Evolutionary conservation across 2,329 filamentous ascomycete species (phyloP).

Genomic region (Colletotrichum orbiculare): DNA sequence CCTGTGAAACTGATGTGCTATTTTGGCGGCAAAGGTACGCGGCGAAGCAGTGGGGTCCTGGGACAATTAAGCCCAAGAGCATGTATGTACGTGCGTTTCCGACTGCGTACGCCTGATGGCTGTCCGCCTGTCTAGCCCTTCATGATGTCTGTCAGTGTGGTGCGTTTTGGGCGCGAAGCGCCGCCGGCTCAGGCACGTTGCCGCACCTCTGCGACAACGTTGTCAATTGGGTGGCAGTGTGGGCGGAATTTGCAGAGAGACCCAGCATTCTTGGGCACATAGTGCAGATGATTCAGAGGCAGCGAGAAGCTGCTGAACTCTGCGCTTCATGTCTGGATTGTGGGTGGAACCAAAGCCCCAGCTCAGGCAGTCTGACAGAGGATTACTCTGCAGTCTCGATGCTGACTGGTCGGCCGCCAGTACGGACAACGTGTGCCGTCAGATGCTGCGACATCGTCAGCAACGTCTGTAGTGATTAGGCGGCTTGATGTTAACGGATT

Average conservation of each 20-base stretch:
- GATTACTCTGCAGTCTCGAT: slow-evolving; percentile 6
- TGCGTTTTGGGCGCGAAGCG: slow-evolving; percentile 22
- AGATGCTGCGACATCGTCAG: neutral
- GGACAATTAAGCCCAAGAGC: slow-evolving; percentile 3
- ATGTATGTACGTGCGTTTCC: slow-evolving; percentile 17
- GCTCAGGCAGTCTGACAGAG: neutral
- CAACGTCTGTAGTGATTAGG: neutral
- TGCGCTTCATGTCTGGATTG: neutral
- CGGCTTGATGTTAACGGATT: neutral
- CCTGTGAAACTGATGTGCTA: slow-evolving; percentile 31
- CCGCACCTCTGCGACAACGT: slow-evolving; percentile 27
- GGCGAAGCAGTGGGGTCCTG: slow-evolving; percentile 21
- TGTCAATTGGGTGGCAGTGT: neutral
- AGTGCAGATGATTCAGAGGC: too few relatives aligned
- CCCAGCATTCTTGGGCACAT: too few relatives aligned
- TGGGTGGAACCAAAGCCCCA: slow-evolving; percentile 1
- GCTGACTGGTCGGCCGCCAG: slow-evolving; percentile 15
- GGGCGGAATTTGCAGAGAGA: neutral
- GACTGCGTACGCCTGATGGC: slow-evolving; percentile 11
- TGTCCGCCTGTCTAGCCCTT: slow-evolving; percentile 1
- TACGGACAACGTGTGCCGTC: neutral
- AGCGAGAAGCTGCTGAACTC: slow-evolving; percentile 3
- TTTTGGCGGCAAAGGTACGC: slow-evolving; percentile 29
- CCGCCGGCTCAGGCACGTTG: slow-evolving; percentile 28
- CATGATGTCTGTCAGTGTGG: slow-evolving; percentile 16